These are phyloP conservation scores for Trichosporon coremiiforme DNA, from an alignment of 1,284 basidiomycete genomes.

Conservation along the genomic window DNA sequence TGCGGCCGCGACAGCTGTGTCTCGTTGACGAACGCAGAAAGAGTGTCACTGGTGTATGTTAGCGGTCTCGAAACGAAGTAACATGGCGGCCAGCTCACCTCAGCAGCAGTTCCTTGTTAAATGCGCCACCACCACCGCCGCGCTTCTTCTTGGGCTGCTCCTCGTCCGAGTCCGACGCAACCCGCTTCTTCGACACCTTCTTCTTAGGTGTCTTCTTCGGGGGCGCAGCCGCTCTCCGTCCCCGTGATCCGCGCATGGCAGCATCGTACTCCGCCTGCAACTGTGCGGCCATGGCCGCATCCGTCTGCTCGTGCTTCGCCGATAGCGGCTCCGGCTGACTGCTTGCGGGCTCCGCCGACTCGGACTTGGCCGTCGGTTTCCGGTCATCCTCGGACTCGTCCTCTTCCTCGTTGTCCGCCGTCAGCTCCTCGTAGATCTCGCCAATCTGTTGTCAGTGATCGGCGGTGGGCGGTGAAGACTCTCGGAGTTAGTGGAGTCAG, in stretches of 20 bases:
- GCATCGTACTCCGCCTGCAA: slow-evolving; percentile 43
- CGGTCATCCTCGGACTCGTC: slow-evolving; percentile 19
- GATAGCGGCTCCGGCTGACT: slow-evolving; percentile 37
- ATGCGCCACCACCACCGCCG: slow-evolving; percentile 49
- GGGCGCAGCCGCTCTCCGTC: slow-evolving; percentile 28
- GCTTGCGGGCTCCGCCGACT: slow-evolving; percentile 27
- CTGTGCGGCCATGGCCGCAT: slow-evolving; percentile 40
- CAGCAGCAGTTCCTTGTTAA: slow-evolving; percentile 55
- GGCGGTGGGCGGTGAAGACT: neutral
- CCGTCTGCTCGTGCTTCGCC: slow-evolving; percentile 30
- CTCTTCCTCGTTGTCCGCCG: slow-evolving; percentile 19
- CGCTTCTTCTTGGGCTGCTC: slow-evolving; percentile 36
- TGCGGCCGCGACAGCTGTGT: slow-evolving; percentile 57
- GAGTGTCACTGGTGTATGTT: slow-evolving; percentile 40
- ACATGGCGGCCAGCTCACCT: slow-evolving; percentile 43
- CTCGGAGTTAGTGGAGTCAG: neutral
- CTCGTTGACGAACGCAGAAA: slow-evolving; percentile 46
- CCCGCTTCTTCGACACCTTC: slow-evolving; percentile 39
- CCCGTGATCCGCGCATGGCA: slow-evolving; percentile 31
- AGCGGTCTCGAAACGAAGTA: neutral
- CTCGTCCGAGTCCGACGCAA: slow-evolving; percentile 34
- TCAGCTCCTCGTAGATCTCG: slow-evolving; percentile 47
- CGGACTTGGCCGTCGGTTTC: slow-evolving; percentile 1
- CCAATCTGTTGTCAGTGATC: slow-evolving; percentile 39
- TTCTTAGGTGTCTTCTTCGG: slow-evolving; percentile 41